Conservation (phyloP, 208 protist genomes). For the Herpetomonas samuelpessoai region DNA sequence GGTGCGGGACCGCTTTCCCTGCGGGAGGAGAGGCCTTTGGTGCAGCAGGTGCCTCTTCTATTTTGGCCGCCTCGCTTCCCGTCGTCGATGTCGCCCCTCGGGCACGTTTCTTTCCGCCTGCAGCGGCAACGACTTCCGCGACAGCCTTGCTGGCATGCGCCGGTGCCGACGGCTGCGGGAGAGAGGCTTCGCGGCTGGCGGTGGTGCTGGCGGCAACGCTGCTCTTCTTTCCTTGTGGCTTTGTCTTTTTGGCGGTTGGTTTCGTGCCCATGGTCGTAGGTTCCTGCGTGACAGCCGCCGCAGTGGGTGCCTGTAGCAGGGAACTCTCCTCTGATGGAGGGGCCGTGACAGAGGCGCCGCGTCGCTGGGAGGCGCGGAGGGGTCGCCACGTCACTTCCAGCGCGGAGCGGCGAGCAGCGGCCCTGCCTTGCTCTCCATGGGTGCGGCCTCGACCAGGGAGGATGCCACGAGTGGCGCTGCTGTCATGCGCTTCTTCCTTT, state of each 20-base stretch:
- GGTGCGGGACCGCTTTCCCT: too few species aligned
- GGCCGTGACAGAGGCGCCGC: conserved; percentile 10
- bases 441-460: neutral
- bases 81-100: neutral
- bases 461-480: too few species aligned
- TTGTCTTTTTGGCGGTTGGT: neutral
- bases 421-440: neutral
- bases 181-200: neutral
- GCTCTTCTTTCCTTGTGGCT: neutral
- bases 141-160: neutral
- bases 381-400: conserved; percentile 29
- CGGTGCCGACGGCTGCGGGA: too few species aligned
- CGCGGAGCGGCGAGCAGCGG: neutral
- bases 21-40: too few species aligned
- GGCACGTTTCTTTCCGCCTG: neutral
- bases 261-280: neutral
- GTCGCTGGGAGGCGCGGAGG: conserved; percentile 23
- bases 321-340: conserved; percentile 6
- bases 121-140: neutral
- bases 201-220: neutral
- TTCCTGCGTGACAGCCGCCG: neutral
- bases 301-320: neutral
- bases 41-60: too few species aligned
- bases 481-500: too few species aligned
- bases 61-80: neutral